Percentiles rank a stretch among this genome's conserved stretches.
These are phyloP conservation scores for Termitomyces sp. DNA, from an alignment of 768 basidiomycete genomes.

Conservation along the genomic window DNA sequence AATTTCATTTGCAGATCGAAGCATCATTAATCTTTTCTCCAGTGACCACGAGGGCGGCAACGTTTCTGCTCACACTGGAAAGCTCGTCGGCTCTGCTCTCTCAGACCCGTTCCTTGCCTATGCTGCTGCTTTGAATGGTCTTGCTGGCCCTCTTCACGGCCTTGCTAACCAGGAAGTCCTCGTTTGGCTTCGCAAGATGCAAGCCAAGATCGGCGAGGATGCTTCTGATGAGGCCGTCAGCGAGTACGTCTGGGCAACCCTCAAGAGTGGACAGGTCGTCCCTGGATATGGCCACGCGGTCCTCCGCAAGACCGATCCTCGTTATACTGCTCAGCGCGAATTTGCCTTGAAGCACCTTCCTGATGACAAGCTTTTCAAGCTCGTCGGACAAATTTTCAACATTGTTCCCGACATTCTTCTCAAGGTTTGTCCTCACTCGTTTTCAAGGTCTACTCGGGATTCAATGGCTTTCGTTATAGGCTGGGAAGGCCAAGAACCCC, in stretches of 20 bases:
- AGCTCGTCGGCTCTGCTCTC: constrained; percentile 90
- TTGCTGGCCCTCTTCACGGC: constrained; percentile 96
- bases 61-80: constrained; percentile 92
- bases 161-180: constrained; percentile 97
- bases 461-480: constrained; percentile 31
- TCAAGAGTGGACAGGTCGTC: constrained; percentile 90
- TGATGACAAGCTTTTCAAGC: constrained; percentile 87
- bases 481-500: constrained; percentile 90
- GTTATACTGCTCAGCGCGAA: constrained; percentile 86
- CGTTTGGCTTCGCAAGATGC: constrained; percentile 93
- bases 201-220: constrained; percentile 78
- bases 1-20: background rate
- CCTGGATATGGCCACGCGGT: constrained; percentile 91
- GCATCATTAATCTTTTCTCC: background rate
- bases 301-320: constrained; percentile 86
- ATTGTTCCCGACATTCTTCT: constrained; percentile 88
- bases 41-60: constrained; percentile 99
- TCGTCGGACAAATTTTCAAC: constrained; percentile 84
- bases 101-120: constrained; percentile 97
- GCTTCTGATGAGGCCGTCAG: constrained; percentile 84
- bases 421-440: constrained; percentile 38
- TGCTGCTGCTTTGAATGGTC: constrained; percentile 88
- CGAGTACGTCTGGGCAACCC: constrained; percentile 92
- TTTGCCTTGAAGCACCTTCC: constrained; percentile 85
- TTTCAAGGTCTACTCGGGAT: background rate